Evolutionary conservation across 164 flowering plant species (phyloP).

Genomic region (Stephania yunnanensis): DNA sequence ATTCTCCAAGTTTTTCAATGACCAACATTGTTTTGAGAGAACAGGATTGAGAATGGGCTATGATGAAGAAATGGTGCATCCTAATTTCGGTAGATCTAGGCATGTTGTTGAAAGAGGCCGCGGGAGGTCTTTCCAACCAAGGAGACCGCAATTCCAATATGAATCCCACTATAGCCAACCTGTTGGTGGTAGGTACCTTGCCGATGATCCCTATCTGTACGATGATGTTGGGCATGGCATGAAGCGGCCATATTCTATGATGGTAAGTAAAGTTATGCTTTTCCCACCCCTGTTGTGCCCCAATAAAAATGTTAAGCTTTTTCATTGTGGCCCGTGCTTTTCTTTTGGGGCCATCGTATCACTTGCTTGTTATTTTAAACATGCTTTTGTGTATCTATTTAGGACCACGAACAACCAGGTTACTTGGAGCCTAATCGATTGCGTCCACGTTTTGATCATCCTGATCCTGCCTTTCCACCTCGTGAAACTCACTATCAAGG

Average conservation of each 20-base stretch:
- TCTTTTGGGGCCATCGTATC: neutral
- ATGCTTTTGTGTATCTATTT: conserved; percentile 10
- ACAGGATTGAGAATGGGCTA: conserved; percentile 51
- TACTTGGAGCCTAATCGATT: conserved; percentile 45
- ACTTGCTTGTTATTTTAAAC: neutral
- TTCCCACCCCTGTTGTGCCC: too few species aligned
- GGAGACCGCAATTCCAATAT: conserved; percentile 41
- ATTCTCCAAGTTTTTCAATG: neutral
- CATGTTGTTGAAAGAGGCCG: conserved; percentile 32
- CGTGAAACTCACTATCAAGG: conserved; percentile 43
- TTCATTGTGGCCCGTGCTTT: neutral
- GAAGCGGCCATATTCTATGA: conserved; percentile 50
- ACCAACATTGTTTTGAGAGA: neutral
- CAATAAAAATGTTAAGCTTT: too few species aligned
- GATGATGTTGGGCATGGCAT: conserved; percentile 39
- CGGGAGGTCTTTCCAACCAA: conserved; percentile 24
- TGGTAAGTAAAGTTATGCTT: conserved; percentile 26
- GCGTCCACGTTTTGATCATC: conserved; percentile 52
- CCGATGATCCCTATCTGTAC: conserved; percentile 46
- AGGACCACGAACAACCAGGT: conserved; percentile 53
- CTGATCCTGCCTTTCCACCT: conserved; percentile 34
- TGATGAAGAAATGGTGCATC: conserved; percentile 15
- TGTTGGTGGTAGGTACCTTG: conserved; percentile 32
- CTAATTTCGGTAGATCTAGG: conserved; percentile 36
- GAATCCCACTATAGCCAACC: conserved; percentile 41